Evolutionary conservation across 805 yeast genomes (phyloP), one percentile per base, ranked within the genome.

Genomic region (Ogataea kodamae): DNA sequence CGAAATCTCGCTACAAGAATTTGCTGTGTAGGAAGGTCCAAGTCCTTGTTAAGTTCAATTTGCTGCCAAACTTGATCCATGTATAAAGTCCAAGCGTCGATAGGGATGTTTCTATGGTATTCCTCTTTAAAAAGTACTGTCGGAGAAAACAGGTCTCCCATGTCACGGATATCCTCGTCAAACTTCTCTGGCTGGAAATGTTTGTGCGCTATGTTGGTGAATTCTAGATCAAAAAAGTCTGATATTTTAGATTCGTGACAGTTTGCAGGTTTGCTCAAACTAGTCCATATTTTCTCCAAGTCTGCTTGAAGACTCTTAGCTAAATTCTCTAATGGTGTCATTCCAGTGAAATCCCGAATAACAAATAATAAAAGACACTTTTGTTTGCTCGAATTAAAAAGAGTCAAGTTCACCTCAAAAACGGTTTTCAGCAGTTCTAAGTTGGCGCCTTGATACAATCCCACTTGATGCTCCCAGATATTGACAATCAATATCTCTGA

Each of bases 391-490:
- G 74, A 67, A 30, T 89, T 90, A 59, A 92, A 92, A 22, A 92
- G 65, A 2, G 92, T 74, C 45, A 92, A 64, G 57, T 92, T 90
- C 19, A 92, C 98, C 55, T 92, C 98, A 62, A 92, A 88, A 3
- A 92, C 98, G 0, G 98, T 92, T 55, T 89, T 89, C 47, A 92
- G 68, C 27, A 92, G 65, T 1, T 92, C 97, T 95, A 92, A 83
- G 54, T 92, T 92, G 15, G 97, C 97, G 33, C 98, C 98, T 58
- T 90, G 97, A 55, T 92, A 92, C 25, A 92, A 68, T 7, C 98
- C 98, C 37, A 92, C 88, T 61, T 92, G 98, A 49, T 86, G 83
- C 58, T 92, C 98, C 97, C 97, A 92, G 54, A 90, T 76, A 59
- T 92, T 92, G 25, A 92, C 82, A 41, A 92, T 87, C 48, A 92